These are phyloP conservation scores for Seminavis robusta DNA, from an alignment of 108 stramenopile species.

Conservation along the genomic window DNA sequence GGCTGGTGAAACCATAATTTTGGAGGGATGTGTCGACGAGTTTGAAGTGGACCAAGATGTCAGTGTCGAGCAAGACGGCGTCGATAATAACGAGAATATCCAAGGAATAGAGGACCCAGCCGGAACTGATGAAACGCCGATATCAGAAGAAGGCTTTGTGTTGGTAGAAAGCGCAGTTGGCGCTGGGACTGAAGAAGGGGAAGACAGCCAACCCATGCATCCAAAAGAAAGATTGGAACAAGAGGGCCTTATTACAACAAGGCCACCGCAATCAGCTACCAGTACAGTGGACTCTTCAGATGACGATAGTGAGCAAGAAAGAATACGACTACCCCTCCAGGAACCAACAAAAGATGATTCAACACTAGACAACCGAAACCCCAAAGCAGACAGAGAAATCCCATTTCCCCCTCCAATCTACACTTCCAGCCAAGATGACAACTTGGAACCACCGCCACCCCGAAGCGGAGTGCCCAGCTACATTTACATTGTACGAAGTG, in stretches of 20 bases:
- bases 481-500: slow-evolving; percentile 27
- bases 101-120: not conserved
- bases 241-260: not conserved
- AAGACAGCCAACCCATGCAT: not conserved
- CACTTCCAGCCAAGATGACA: no score
- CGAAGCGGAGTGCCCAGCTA: not conserved
- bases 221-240: not conserved
- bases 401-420: no score
- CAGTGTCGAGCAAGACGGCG: not conserved
- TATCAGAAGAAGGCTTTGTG: not conserved
- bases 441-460: slow-evolving; percentile 1
- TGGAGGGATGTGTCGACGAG: slow-evolving; percentile 44
- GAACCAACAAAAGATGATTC: not conserved
- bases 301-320: not conserved
- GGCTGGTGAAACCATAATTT: slow-evolving; percentile 37
- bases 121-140: slow-evolving; percentile 2
- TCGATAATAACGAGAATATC: not conserved
- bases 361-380: not conserved
- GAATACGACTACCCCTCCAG: not conserved
- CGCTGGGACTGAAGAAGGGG: not conserved
- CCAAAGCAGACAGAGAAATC: no score
- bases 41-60: not conserved
- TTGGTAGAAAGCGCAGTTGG: not conserved
- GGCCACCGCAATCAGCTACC: not conserved
- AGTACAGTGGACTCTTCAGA: not conserved